Evolutionary conservation across 805 yeast species (phyloP).

Genomic region (Wickerhamia fluorescens): DNA sequence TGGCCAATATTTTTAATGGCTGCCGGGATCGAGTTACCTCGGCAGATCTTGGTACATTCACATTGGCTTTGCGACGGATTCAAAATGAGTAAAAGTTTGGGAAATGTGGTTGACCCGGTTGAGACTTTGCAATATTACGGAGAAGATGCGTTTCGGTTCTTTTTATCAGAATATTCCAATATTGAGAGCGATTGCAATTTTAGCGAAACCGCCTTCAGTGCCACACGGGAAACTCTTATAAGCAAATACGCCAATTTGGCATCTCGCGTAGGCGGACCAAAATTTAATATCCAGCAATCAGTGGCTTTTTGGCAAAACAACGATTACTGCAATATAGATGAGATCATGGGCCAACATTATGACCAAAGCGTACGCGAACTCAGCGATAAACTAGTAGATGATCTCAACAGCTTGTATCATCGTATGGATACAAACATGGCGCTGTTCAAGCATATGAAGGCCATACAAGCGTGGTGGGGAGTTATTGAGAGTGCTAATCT

Average conservation of each 20-base stretch:
- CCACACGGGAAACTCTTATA: conserved; percentile 56
- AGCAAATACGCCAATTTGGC: conserved; percentile 80
- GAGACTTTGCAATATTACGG: conserved; percentile 59
- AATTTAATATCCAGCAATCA: conserved; percentile 52
- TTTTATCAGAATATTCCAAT: conserved; percentile 67
- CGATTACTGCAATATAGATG: conserved; percentile 16
- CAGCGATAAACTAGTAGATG: conserved; percentile 16
- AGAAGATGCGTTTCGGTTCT: conserved; percentile 66
- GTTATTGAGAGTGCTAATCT: conserved; percentile 54
- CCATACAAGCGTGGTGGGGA: conserved; percentile 54
- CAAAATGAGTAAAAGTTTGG: conserved; percentile 90
- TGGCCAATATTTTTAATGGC: conserved; percentile 94
- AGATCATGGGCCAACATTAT: too few relatives aligned
- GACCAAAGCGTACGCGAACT: conserved; percentile 8
- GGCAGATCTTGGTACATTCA: conserved; percentile 77
- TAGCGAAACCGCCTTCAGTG: conserved; percentile 46
- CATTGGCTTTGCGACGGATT: conserved; percentile 90
- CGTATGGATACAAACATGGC: conserved; percentile 38
- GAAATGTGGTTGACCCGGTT: conserved; percentile 91
- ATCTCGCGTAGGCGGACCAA: conserved; percentile 64
- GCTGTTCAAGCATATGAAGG: conserved; percentile 47
- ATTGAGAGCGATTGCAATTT: conserved; percentile 77
- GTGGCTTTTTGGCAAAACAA: conserved; percentile 17
- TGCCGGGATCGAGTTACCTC: conserved; percentile 64
- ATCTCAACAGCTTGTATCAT: conserved; percentile 27